These are phyloP conservation scores for Eudorina sp. DNA, from an alignment of 139 green algal genomes.

Conservation along the genomic window DNA sequence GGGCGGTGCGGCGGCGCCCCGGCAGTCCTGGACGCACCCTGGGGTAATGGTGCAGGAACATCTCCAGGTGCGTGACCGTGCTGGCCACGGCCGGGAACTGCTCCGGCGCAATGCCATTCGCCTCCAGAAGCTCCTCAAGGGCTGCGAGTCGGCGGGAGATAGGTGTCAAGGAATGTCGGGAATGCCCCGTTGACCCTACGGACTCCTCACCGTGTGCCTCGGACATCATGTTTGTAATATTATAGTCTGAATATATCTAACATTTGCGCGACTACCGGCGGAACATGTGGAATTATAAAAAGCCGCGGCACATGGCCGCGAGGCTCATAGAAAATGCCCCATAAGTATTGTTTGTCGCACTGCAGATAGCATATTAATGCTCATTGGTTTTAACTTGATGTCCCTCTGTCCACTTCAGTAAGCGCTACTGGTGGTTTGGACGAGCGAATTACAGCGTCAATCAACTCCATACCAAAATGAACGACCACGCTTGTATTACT, in stretches of 20 bases:
- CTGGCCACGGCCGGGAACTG: constrained; percentile 21
- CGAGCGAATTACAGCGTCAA: no score
- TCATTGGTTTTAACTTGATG: no score
- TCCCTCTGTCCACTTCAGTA: no score
- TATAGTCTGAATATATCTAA: no score
- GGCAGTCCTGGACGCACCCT: constrained; percentile 38
- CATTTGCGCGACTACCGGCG: no score
- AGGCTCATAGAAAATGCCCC: no score
- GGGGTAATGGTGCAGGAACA: constrained; percentile 80
- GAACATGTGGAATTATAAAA: neutral
- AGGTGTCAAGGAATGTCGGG: neutral
- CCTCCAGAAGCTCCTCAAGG: constrained; percentile 63
- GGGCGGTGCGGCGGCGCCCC: no score
- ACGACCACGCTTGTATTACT: no score
- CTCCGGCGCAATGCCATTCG: constrained; percentile 63
- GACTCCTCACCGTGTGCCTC: constrained; percentile 3
- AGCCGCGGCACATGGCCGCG: constrained; percentile 9
- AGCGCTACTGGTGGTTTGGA: no score
- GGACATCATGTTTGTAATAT: constrained; percentile 2
- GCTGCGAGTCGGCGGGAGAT: constrained; percentile 33
- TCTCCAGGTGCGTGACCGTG: constrained; percentile 70
- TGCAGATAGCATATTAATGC: no score
- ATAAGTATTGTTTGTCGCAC: no score
- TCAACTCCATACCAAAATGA: no score
- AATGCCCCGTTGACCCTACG: constrained; percentile 11